These are phyloP conservation scores for Verticillium albo-atrum DNA, from an alignment of 2,329 filamentous ascomycete species.

Conservation along the genomic window DNA sequence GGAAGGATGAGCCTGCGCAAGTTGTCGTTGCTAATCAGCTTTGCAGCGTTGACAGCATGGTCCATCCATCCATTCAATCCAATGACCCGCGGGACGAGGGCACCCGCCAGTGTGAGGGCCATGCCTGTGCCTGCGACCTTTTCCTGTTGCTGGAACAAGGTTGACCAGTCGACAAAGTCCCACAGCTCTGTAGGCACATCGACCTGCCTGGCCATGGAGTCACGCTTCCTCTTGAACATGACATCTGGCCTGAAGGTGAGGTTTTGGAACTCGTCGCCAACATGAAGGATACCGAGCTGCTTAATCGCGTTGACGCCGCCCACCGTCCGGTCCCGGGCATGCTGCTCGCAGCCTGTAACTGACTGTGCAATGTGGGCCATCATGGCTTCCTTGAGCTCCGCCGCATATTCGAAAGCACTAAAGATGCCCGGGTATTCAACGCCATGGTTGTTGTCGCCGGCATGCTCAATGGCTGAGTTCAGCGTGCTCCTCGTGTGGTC, in stretches of 20 bases:
- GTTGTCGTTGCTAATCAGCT: conserved; percentile 76
- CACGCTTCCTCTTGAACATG: conserved; percentile 84
- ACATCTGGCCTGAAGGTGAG: conserved; percentile 85
- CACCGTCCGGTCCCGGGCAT: conserved; percentile 74
- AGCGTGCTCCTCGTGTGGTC: conserved; percentile 74
- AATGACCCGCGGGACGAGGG: conserved; percentile 75
- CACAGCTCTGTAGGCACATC: conserved; percentile 82
- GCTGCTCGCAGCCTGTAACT: conserved; percentile 76
- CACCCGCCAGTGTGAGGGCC: conserved; percentile 86
- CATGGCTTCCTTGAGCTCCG: conserved; percentile 90
- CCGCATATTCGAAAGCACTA: conserved; percentile 84
- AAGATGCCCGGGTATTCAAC: conserved; percentile 85
- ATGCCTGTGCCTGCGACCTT: conserved; percentile 93
- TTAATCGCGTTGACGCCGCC: conserved; percentile 83
- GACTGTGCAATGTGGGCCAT: conserved; percentile 78
- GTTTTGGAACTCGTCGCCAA: conserved; percentile 81
- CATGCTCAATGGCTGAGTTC: conserved; percentile 67
- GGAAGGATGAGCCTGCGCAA: conserved; percentile 77
- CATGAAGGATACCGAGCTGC: conserved; percentile 79
- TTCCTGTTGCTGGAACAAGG: conserved; percentile 83
- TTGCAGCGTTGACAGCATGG: conserved; percentile 75
- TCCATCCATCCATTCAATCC: conserved; percentile 88
- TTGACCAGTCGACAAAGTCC: conserved; percentile 90
- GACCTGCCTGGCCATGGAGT: conserved; percentile 78
- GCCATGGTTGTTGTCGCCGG: conserved; percentile 73